Evolutionary conservation across 805 yeast genomes (phyloP), one percentile per base, ranked within the genome.

Genomic region (Wickerhamomyces bisporus): DNA sequence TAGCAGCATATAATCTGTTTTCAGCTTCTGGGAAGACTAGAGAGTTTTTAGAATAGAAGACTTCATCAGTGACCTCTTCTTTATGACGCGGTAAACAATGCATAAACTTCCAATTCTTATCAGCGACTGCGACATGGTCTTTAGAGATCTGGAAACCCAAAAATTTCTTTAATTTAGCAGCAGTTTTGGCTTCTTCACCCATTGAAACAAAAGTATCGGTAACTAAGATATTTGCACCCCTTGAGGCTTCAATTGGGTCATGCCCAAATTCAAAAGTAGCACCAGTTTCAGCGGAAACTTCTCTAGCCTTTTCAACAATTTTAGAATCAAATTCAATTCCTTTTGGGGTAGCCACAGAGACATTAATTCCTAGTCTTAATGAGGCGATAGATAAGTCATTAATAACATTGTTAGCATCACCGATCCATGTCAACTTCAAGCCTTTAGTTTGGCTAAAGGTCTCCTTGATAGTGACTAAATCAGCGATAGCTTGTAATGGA

Each of bases 171-270:
- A 93, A 67, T 46, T 89, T 85, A 40, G 71, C 67, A 34, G 60
- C 68, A 46, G 78, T 85, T 58, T 89, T 89, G 5, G 74, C 66
- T 61, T 93, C 98, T 68, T 93, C 89, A 40, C 98, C 98, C 98
- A 93, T 93, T 1, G 98, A 91, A 18, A 93, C 78, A 79, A 95
- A 93, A 3, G 98, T 93, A 55, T 93, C 98, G 13, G 98, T 93
- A 32, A 91, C 98, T 26, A 93, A 61, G 29, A 93, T 71, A 55
- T 91, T 77, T 5, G 98, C 87, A 48, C 71, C 70, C 38, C 71
- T 68, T 35, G 87, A 75, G 1, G 97, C 96, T 19, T 54, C 68
- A n/a, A 65, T 53, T 4, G 98, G 93, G 52, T 86, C 86, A 48
- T 86, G 79, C 4, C 81, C 72, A 8, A 79, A 55, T 48, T 72